Evolutionary conservation across 2,329 filamentous ascomycete species (phyloP).

Genomic region (Alternaria brassicicola): DNA sequence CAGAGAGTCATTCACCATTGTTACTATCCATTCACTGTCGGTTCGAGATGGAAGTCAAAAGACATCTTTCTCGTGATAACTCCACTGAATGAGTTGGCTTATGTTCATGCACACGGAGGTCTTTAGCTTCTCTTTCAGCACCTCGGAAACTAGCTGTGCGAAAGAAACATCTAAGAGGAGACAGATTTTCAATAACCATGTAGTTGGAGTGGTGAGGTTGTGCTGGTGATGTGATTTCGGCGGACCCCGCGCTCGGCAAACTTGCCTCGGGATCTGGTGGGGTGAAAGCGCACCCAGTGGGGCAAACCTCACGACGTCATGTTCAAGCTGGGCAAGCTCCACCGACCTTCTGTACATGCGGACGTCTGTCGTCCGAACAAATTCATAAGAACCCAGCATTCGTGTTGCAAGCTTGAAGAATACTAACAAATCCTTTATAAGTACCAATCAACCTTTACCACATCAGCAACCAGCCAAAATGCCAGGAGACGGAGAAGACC

Average conservation of each 20-base stretch:
- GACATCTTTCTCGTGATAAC: neutral
- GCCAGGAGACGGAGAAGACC: constrained; percentile 47
- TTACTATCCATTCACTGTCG: neutral
- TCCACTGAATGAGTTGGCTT: neutral
- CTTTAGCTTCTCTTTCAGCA: neutral
- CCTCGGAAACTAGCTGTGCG: neutral
- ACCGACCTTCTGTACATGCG: constrained; percentile 11
- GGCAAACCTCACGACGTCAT: constrained; percentile 22
- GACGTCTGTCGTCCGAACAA: constrained; percentile 22
- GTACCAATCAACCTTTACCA: neutral
- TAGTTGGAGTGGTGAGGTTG: neutral
- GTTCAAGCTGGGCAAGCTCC: constrained; percentile 10
- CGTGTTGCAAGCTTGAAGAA: too few relatives aligned
- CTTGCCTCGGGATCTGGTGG: neutral
- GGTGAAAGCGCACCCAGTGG: constrained; percentile 9
- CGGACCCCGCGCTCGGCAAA: constrained; percentile 1
- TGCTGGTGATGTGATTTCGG: neutral
- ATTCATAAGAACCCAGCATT: neutral
- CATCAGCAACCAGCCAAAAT: constrained; percentile 22
- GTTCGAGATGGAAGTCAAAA: neutral
- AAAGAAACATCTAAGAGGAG: neutral
- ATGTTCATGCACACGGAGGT: neutral
- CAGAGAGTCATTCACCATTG: neutral
- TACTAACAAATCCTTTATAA: neutral
- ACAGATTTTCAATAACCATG: neutral